phyloP scores from a whole-genome alignment of 805 yeast genomes.

The Ogataea degrootiae region DNA sequence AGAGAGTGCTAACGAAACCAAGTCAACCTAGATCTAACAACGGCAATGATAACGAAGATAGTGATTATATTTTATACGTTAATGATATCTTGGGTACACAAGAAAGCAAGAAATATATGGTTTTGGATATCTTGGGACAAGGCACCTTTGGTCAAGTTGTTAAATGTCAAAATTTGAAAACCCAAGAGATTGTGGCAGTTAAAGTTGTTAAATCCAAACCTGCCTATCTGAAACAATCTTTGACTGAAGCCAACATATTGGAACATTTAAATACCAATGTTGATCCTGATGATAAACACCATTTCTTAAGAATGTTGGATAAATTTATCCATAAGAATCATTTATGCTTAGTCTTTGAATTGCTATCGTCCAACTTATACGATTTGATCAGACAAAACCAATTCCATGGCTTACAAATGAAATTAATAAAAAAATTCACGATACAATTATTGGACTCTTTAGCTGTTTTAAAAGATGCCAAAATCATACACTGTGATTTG shows the following conservation, averaged over 20 bases:
- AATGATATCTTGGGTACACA: constrained; percentile 88
- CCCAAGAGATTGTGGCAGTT: constrained; percentile 88
- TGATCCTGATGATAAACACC: constrained; percentile 67
- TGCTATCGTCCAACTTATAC: constrained; percentile 80
- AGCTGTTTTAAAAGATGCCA: constrained; percentile 72
- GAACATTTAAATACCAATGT: constrained; percentile 73
- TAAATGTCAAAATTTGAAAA: constrained; percentile 72
- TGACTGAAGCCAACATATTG: constrained; percentile 82
- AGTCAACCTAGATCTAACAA: constrained; percentile 74
- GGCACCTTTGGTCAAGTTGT: constrained; percentile 99
- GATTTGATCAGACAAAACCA: constrained; percentile 91
- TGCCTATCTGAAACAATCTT: constrained; percentile 84
- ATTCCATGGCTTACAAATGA: constrained; percentile 82
- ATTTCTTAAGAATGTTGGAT: constrained; percentile 75
- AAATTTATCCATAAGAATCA: constrained; percentile 91
- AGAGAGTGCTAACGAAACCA: constrained; percentile 89
- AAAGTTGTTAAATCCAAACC: constrained; percentile 91
- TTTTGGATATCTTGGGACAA: constrained; percentile 85
- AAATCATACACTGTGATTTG: constrained; percentile 91
- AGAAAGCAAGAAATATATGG: constrained; percentile 82
- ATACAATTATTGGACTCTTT: constrained; percentile 79
- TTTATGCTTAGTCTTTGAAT: constrained; percentile 86
- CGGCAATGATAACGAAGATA: constrained; percentile 83
- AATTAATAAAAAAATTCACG: constrained; percentile 71
- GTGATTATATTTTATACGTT: constrained; percentile 89